phyloP scores from a whole-genome alignment of 1,139 yeast genomes.

The Trichomonascaceae sp. region DNA sequence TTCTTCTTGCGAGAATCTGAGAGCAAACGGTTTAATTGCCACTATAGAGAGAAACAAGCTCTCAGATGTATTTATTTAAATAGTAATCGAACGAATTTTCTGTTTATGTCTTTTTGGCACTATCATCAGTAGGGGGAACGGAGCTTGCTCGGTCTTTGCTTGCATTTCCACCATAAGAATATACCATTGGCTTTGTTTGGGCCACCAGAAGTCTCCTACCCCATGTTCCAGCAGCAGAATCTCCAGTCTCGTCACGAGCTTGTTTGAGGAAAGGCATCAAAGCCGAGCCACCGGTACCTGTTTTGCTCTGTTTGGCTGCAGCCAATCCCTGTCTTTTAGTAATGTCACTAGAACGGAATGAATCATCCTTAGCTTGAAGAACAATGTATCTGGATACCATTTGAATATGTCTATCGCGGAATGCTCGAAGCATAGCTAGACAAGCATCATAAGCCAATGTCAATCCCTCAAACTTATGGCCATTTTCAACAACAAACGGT shows the following conservation, averaged over 20 bases:
- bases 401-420: slow-evolving; percentile 90
- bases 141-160: not conserved
- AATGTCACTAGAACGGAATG: not conserved
- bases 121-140: not conserved
- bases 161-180: slow-evolving; percentile 2
- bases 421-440: slow-evolving; percentile 78
- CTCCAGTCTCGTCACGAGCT: slow-evolving; percentile 93
- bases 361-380: slow-evolving; percentile 52
- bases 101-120: not conserved
- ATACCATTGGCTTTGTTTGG: slow-evolving; percentile 15
- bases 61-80: not conserved
- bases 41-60: not conserved
- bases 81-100: not conserved
- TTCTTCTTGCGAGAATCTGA: too few species aligned
- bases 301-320: slow-evolving; percentile 41
- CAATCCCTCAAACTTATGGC: slow-evolving; percentile 47
- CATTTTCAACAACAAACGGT: slow-evolving; percentile 50
- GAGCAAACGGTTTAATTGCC: not conserved
- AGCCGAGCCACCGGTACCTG: slow-evolving; percentile 94
- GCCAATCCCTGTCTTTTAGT: slow-evolving; percentile 34
- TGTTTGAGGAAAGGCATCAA: slow-evolving; percentile 87
- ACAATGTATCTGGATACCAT: slow-evolving; percentile 83
- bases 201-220: slow-evolving; percentile 69
- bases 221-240: slow-evolving; percentile 86
- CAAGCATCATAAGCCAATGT: slow-evolving; percentile 80